Evolutionary conservation across 2,329 filamentous ascomycete genomes (phyloP).

Genomic region (Colletotrichum sansevieriae): DNA sequence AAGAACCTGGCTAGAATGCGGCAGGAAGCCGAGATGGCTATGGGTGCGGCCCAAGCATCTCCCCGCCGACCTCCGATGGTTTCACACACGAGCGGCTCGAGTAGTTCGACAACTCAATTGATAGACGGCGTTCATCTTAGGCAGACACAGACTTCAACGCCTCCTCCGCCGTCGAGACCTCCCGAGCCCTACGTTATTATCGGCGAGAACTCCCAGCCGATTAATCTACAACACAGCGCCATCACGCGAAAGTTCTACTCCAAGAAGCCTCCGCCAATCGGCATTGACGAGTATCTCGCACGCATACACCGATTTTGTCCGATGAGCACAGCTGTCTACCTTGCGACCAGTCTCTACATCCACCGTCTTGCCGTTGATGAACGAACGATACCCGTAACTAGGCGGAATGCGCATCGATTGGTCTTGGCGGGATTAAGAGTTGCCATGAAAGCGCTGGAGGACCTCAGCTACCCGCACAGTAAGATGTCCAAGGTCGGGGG

Average conservation of each 20-base stretch:
- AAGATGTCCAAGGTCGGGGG: slow-evolving; percentile 90
- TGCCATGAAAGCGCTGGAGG: slow-evolving; percentile 95
- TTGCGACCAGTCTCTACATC: slow-evolving; percentile 90
- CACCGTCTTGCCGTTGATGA: slow-evolving; percentile 84
- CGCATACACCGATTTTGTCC: slow-evolving; percentile 93
- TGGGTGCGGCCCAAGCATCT: background rate
- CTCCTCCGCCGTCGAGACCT: slow-evolving; percentile 46
- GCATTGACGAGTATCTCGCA: slow-evolving; percentile 85
- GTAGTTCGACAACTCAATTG: slow-evolving; percentile 18
- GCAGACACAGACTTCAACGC: slow-evolving; percentile 52
- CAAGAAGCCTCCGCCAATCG: slow-evolving; percentile 86
- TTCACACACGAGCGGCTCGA: slow-evolving; percentile 42
- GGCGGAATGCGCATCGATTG: slow-evolving; percentile 87
- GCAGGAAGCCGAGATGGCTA: slow-evolving; percentile 52
- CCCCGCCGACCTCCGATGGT: slow-evolving; percentile 22
- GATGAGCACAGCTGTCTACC: slow-evolving; percentile 92
- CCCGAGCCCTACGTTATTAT: slow-evolving; percentile 70
- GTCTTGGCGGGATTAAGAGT: slow-evolving; percentile 87
- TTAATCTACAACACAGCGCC: slow-evolving; percentile 83
- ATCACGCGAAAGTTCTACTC: slow-evolving; percentile 95
- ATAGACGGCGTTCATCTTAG: slow-evolving; percentile 38
- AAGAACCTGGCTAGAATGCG: slow-evolving; percentile 63
- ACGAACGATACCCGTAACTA: slow-evolving; percentile 82
- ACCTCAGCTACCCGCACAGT: slow-evolving; percentile 86
- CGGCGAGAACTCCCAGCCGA: slow-evolving; percentile 77